These are phyloP conservation scores for Breynia disticha DNA, from an alignment of 441 rosid genomes.

Conservation along the genomic window DNA sequence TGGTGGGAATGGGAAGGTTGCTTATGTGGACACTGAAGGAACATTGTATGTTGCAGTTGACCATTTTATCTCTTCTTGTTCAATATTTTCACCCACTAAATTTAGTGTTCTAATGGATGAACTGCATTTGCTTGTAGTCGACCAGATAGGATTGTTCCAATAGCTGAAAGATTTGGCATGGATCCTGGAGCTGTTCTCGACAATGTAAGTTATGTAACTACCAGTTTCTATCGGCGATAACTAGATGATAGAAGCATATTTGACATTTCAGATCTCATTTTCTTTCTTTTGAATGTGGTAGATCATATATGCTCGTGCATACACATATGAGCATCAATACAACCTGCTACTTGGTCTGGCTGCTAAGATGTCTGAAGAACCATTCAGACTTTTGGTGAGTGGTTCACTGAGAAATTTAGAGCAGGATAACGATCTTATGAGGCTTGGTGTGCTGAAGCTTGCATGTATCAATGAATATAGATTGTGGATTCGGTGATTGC, in stretches of 20 bases:
- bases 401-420: background rate
- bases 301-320: conserved; percentile 89
- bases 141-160: conserved; percentile 75
- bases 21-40: conserved; percentile 81
- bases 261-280: conserved; percentile 1
- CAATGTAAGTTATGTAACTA: conserved; percentile 67
- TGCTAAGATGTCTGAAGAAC: conserved; percentile 94
- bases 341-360: conserved; percentile 91
- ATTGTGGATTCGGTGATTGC: conserved; percentile 89
- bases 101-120: conserved; percentile 20
- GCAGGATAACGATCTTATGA: background rate
- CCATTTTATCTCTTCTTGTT: too few species aligned
- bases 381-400: conserved; percentile 69
- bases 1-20: conserved; percentile 95
- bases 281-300: conserved; percentile 23
- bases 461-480: conserved; percentile 27
- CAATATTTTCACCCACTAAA: background rate
- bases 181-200: conserved; percentile 94
- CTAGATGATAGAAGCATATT: conserved; percentile 5
- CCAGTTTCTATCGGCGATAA: conserved; percentile 4
- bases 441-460: conserved; percentile 10
- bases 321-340: conserved; percentile 83
- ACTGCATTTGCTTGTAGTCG: conserved; percentile 41
- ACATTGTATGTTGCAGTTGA: conserved; percentile 76
- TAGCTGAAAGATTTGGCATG: conserved; percentile 96